phyloP scores from a whole-genome alignment of 257 asterid species.

The Ligustrum vulgare region DNA sequence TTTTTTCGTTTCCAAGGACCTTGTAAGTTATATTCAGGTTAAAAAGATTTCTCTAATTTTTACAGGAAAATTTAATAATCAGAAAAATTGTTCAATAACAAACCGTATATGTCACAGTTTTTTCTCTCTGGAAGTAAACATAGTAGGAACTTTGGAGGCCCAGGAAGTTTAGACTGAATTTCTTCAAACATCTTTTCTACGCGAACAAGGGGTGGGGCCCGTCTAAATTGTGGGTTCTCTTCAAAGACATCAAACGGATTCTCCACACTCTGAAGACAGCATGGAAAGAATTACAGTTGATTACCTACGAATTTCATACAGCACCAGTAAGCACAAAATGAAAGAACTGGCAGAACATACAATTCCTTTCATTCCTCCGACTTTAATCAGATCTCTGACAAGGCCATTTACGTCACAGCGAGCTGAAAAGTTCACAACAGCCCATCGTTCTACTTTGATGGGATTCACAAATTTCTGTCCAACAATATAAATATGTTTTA shows the following conservation, averaged over 20 bases:
- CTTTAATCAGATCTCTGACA: constrained; percentile 58
- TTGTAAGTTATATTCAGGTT: constrained; percentile 22
- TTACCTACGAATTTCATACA: neutral
- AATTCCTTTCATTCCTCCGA: constrained; percentile 75
- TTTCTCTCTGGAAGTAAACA: constrained; percentile 85
- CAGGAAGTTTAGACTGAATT: constrained; percentile 66
- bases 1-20: constrained; percentile 90
- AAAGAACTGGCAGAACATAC: constrained; percentile 43
- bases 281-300: neutral
- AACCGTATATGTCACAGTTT: constrained; percentile 79
- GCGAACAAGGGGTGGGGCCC: constrained; percentile 68
- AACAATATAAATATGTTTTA: constrained; percentile 8
- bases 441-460: constrained; percentile 76
- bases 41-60: constrained; percentile 1
- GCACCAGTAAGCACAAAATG: neutral
- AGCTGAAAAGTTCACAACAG: constrained; percentile 83
- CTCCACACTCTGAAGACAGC: constrained; percentile 52
- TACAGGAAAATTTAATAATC: neutral
- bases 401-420: constrained; percentile 70
- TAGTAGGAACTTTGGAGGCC: constrained; percentile 71
- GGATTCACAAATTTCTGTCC: constrained; percentile 65
- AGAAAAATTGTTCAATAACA: constrained; percentile 19
- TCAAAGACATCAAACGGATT: constrained; percentile 65
- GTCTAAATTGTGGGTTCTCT: constrained; percentile 58
- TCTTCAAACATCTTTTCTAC: constrained; percentile 81